These are phyloP conservation scores for Euptelea pleiosperma DNA, from an alignment of 164 flowering plant species.

Conservation along the genomic window DNA sequence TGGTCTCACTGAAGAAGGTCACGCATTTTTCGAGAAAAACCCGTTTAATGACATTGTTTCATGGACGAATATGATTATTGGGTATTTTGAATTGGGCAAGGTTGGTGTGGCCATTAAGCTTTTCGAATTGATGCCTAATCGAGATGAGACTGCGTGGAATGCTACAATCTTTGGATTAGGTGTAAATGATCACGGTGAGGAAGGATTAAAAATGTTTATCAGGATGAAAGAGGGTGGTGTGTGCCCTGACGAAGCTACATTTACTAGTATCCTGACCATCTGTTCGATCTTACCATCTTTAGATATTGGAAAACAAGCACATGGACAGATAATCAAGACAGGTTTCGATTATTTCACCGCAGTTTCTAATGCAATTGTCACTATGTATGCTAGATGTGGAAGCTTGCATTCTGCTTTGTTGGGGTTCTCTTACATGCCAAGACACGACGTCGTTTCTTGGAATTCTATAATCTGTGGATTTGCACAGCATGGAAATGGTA, in stretches of 20 bases:
- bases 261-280: constrained; percentile 52
- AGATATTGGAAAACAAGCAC: constrained; percentile 52
- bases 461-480: constrained; percentile 66
- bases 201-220: constrained; percentile 46
- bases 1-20: constrained; percentile 47
- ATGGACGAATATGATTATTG: constrained; percentile 51
- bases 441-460: constrained; percentile 58
- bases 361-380: constrained; percentile 54
- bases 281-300: constrained; percentile 48
- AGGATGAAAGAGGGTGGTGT: constrained; percentile 40
- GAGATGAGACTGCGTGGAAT: constrained; percentile 57
- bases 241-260: constrained; percentile 48
- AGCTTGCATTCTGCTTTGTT: constrained; percentile 43
- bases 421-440: constrained; percentile 39
- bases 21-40: constrained; percentile 48
- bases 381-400: constrained; percentile 67
- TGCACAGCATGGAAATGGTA: constrained; percentile 57
- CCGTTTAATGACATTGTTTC: constrained; percentile 44
- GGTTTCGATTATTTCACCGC: constrained; percentile 37
- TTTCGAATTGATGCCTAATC: constrained; percentile 38
- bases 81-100: constrained; percentile 51
- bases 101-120: constrained; percentile 33
- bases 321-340: constrained; percentile 38
- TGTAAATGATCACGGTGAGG: constrained; percentile 55
- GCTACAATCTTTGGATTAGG: constrained; percentile 57